Percentiles rank a stretch among this genome's conserved stretches.
Evolutionary conservation across 2,329 filamentous ascomycete species (phyloP).

Genomic region (Westerdykella aurantiaca): DNA sequence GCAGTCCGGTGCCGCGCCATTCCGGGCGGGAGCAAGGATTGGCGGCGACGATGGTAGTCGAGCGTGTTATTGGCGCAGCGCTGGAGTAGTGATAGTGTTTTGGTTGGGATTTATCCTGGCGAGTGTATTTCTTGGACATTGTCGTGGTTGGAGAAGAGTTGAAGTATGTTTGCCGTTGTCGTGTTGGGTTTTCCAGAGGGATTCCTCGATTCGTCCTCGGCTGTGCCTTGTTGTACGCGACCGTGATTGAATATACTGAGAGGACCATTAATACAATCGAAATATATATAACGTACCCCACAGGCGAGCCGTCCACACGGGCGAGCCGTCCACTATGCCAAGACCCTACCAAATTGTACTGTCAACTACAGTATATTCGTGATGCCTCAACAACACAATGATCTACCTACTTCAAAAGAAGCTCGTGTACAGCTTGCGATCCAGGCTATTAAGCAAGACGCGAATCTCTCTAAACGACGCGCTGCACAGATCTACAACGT

Average conservation of each 20-base stretch:
- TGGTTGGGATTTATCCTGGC: not conserved
- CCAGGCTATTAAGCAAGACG: no score
- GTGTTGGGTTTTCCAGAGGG: no score
- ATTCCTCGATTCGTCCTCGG: no score
- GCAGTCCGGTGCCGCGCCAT: not conserved
- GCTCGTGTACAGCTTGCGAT: not conserved
- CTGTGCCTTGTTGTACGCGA: no score
- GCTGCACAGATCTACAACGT: not conserved
- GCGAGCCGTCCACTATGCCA: not conserved
- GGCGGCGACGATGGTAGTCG: not conserved
- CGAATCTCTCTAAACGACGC: not conserved
- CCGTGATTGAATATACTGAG: no score
- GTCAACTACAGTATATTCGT: no score
- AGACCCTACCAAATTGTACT: no score
- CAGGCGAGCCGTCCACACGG: not conserved
- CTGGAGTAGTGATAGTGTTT: not conserved
- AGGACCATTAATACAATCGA: no score
- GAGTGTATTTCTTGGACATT: not conserved
- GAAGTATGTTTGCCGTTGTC: no score
- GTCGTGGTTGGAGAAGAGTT: not conserved
- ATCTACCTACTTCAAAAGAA: not conserved
- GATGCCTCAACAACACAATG: not conserved
- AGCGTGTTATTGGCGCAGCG: not conserved
- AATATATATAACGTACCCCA: not conserved
- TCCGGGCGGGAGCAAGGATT: not conserved